These are phyloP conservation scores for Heimioporus sp. DNA, from an alignment of 768 basidiomycete genomes.

Conservation along the genomic window DNA sequence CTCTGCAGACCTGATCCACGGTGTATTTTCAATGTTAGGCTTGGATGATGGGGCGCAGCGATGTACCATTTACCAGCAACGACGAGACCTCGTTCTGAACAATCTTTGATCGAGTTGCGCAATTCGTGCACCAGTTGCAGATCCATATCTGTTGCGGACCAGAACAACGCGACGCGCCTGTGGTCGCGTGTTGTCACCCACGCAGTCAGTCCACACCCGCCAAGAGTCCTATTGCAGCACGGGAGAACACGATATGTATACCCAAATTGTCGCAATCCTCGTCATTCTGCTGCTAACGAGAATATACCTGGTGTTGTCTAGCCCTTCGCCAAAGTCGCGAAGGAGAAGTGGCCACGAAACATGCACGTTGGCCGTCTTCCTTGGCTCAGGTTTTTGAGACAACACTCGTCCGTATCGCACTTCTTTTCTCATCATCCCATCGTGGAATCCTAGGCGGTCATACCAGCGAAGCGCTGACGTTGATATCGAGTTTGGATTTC, in stretches of 20 bases:
- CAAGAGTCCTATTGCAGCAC: not conserved
- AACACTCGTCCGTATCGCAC: not conserved
- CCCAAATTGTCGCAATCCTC: conserved; percentile 5
- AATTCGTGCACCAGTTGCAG: conserved; percentile 53
- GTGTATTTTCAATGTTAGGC: conserved; percentile 13
- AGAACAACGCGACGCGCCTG: not conserved
- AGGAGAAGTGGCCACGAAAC: conserved; percentile 19
- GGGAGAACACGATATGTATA: conserved; percentile 9
- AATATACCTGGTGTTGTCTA: conserved; percentile 16
- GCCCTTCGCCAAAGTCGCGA: conserved; percentile 7
- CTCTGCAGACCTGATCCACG: conserved; percentile 65
- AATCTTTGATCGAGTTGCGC: conserved; percentile 64
- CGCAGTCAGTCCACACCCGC: too few relatives aligned
- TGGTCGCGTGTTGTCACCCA: conserved; percentile 9
- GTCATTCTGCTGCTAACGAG: conserved; percentile 18
- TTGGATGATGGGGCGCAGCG: conserved; percentile 6
- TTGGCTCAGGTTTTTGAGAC: conserved; percentile 78
- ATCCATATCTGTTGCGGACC: conserved; percentile 40
- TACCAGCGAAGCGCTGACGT: conserved; percentile 79
- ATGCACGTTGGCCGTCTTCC: conserved; percentile 74
- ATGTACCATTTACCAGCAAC: conserved; percentile 77
- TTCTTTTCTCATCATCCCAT: conserved; percentile 6
- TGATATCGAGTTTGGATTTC: conserved; percentile 73
- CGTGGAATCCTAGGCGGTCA: conserved; percentile 74
- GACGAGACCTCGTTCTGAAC: conserved; percentile 66